A percentile compares a stretch with the other conserved stretches of the same genome.
These are phyloP conservation scores for Blumeria graminis DNA, from an alignment of 2,329 filamentous ascomycete genomes.

Conservation along the genomic window DNA sequence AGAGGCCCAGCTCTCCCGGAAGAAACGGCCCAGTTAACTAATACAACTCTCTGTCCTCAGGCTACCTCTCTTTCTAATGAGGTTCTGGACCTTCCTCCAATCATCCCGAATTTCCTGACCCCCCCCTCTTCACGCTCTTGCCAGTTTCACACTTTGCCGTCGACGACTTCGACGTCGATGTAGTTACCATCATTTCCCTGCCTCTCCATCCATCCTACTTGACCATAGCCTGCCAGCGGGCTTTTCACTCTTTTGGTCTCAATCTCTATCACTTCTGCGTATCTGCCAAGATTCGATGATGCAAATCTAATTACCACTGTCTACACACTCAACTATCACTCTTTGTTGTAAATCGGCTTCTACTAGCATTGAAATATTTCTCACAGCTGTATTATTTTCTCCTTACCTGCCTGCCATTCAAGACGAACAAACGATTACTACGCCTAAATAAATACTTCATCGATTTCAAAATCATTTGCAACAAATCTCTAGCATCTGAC, in stretches of 20 bases:
- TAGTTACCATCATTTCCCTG: not conserved
- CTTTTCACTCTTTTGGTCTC: conserved; percentile 28
- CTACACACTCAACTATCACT: not conserved
- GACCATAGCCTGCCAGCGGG: conserved; percentile 27
- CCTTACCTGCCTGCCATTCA: not conserved
- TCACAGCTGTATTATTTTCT: not conserved
- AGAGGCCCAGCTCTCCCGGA: too few relatives aligned
- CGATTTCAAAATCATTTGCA: not conserved
- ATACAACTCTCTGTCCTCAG: too few relatives aligned
- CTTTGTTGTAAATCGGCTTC: not conserved
- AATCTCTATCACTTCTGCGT: conserved; percentile 17
- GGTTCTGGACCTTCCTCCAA: too few relatives aligned
- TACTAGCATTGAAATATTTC: not conserved
- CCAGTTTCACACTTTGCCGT: too few relatives aligned
- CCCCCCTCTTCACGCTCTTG: too few relatives aligned
- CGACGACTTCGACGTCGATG: too few relatives aligned
- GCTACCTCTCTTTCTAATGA: too few relatives aligned
- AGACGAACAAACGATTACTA: not conserved
- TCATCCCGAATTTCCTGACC: too few relatives aligned
- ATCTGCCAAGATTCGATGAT: not conserved
- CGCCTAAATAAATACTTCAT: not conserved
- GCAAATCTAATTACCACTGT: not conserved
- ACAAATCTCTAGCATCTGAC: not conserved
- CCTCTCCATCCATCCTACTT: not conserved
- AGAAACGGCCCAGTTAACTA: too few relatives aligned